Evolutionary conservation across 1,284 basidiomycete species (phyloP), one percentile per base, ranked within the genome.

Genomic region (Clitocybe nebularis): DNA sequence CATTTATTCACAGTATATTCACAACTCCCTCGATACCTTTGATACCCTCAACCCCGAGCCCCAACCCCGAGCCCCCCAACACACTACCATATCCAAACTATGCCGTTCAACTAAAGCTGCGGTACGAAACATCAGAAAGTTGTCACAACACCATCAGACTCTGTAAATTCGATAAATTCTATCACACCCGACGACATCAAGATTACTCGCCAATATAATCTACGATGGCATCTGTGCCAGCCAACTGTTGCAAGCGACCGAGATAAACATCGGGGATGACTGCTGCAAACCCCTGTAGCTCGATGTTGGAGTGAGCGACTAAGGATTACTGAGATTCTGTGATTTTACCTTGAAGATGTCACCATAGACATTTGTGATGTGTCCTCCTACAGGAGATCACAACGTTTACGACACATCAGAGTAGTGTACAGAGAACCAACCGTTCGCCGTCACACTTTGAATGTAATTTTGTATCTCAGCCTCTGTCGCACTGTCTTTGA

Each of bases 141-240:
- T 22, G 45, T 43, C 26, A 40, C 45, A 29, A 28, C 32, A 13
- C 45, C 45, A 16, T 47, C 45, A 11, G 41, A 43, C 40, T 47
- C 45, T 47, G 29, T 2, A 32, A 3, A 16, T 29, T 14, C 2
- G 11, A 23, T 19, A 9, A 23, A 4, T 9, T 36, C n/a, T n/a
- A 21, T 11, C 14, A 41, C 1, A 9, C 16, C 13, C 13, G 8
- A 21, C 19, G 19, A 20, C 13, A 24, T 11, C 7, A 35, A 32
- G n/a, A 5, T 39, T 8, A 19, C 38, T 37, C 22, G 36, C 46
- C 46, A 7, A 44, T 44, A 29, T 43, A 43, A 21, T 47, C 38
- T 21, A 47, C 44, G 21, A 14, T 16, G 25, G 28, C 43, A 14
- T 32, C 19, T 13, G 21, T 13, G 8, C 34, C 25, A 24, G 38